phyloP scores from a whole-genome alignment of 345 rosid genomes.

The Hevea brasiliensis region DNA sequence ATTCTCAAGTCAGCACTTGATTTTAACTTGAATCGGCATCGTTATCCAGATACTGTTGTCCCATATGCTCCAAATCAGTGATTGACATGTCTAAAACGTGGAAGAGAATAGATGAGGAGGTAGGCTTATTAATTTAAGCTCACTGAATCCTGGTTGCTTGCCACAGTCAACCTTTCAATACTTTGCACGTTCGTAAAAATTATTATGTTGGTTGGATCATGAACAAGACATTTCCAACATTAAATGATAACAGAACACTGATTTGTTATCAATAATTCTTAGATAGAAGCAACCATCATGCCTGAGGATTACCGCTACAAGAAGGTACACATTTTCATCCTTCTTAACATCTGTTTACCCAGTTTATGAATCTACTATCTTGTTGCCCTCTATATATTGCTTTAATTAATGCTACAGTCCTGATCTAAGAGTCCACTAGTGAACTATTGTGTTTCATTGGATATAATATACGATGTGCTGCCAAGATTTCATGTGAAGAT shows the following conservation, averaged over 20 bases:
- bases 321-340: slow-evolving; percentile 51
- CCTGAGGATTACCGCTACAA: slow-evolving; percentile 81
- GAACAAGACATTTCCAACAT: neutral
- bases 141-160: neutral
- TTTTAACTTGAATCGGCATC: slow-evolving; percentile 10
- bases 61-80: slow-evolving; percentile 86
- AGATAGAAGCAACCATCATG: slow-evolving; percentile 87
- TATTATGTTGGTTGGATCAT: neutral
- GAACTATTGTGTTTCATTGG: neutral
- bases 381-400: neutral
- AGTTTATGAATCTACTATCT: neutral
- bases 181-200: neutral
- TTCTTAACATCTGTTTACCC: slow-evolving; percentile 1
- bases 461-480: neutral
- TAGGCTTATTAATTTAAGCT: slow-evolving; percentile 29
- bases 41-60: slow-evolving; percentile 69
- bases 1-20: neutral
- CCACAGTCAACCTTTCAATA: neutral
- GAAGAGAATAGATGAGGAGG: slow-evolving; percentile 93
- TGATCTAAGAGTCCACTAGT: neutral
- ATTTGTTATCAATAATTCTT: slow-evolving; percentile 14
- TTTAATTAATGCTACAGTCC: neutral
- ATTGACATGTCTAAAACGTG: slow-evolving; percentile 91
- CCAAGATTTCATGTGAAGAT: neutral
- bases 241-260: neutral